Evolutionary conservation across 2,329 filamentous ascomycete species (phyloP).

Genomic region (Rasamsonia emersonii): DNA sequence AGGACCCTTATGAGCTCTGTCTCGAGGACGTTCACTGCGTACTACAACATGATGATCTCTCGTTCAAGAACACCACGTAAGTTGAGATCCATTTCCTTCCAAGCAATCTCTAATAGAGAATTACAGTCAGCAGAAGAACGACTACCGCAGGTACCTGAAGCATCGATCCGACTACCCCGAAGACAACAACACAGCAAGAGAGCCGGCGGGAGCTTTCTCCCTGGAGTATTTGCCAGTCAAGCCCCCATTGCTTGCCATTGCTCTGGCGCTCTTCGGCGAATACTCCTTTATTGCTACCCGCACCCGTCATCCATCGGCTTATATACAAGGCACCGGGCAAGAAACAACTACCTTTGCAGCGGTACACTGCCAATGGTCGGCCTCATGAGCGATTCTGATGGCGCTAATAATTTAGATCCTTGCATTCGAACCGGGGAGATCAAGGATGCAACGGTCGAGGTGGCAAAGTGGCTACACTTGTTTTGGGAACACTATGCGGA

Average conservation of each 20-base stretch:
- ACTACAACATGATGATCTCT: not conserved
- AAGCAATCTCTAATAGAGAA: no score
- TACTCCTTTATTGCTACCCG: not conserved
- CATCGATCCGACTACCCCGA: no score
- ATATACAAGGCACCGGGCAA: not conserved
- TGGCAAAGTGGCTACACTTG: no score
- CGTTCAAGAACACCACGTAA: no score
- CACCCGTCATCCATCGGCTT: not conserved
- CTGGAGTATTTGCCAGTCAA: not conserved
- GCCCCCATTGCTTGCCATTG: not conserved
- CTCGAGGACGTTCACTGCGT: not conserved
- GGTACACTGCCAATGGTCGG: not conserved
- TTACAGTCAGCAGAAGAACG: no score
- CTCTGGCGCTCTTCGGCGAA: not conserved
- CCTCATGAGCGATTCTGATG: not conserved
- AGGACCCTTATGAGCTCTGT: not conserved
- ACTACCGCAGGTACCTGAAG: no score
- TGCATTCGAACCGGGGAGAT: no score
- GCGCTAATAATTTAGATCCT: not conserved
- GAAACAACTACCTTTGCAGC: not conserved
- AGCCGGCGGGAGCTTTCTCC: no score
- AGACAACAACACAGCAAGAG: no score
- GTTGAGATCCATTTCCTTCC: no score
- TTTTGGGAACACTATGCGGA: no score
- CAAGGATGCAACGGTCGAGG: no score